phyloP scores from a whole-genome alignment of 2,329 filamentous ascomycete genomes.

The Verticillium zaregamsianum region DNA sequence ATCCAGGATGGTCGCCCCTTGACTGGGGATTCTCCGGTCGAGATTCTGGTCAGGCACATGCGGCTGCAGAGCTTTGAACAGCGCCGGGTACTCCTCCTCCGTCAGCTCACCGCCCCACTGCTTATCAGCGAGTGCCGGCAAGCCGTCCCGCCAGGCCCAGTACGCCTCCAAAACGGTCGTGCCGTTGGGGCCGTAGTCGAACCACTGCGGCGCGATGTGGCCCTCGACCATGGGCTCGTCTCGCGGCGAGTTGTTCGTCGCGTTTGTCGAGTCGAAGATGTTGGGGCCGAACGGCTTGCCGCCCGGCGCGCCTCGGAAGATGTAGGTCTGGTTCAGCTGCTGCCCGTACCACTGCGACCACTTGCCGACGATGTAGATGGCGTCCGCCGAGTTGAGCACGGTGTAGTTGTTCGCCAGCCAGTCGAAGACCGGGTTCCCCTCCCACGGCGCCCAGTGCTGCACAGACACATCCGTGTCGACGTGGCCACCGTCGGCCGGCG shows the following conservation, averaged over 20 bases:
- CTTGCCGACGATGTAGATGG: constrained; percentile 19
- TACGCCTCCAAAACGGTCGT: constrained; percentile 20
- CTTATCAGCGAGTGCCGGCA: constrained; percentile 20
- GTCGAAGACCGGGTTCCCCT: constrained; percentile 15
- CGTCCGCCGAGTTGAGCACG: constrained; percentile 4
- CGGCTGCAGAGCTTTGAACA: constrained; percentile 31
- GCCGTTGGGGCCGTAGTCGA: constrained; percentile 43
- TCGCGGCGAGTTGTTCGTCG: constrained; percentile 11
- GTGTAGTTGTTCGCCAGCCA: constrained; percentile 17
- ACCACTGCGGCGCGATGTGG: constrained; percentile 30
- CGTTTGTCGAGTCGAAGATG: constrained; percentile 16
- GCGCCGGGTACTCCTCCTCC: constrained; percentile 18
- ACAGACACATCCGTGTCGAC: constrained; percentile 34
- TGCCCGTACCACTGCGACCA: constrained; percentile 12
- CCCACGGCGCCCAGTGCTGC: constrained; percentile 34
- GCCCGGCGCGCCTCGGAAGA: constrained; percentile 15
- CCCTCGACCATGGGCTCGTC: constrained; percentile 13
- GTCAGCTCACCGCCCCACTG: constrained; percentile 27
- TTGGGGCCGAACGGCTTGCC: constrained; percentile 14
- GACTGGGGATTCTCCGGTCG: constrained; percentile 24
- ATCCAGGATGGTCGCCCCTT: constrained; percentile 12
- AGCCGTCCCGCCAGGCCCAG: constrained; percentile 36
- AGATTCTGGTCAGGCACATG: constrained; percentile 39
- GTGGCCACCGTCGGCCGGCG: constrained; percentile 32
- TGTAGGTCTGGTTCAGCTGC: constrained; percentile 12